phyloP scores from a whole-genome alignment of 495 filamentous ascomycete species.

The Lophiotrema nucula region DNA sequence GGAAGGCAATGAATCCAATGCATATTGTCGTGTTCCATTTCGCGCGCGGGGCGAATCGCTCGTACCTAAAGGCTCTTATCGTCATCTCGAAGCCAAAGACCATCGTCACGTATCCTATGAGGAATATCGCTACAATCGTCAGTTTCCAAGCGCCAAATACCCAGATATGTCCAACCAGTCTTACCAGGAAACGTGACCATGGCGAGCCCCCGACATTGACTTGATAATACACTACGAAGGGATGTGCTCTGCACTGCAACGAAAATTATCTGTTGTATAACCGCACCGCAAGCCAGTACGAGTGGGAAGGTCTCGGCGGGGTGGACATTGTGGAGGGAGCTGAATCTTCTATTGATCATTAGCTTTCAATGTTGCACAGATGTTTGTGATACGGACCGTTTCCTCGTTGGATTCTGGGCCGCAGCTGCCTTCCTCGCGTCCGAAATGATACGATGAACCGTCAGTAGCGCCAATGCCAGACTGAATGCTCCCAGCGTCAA shows the following conservation, averaged over 20 bases:
- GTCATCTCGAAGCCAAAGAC: constrained; percentile 36
- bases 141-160: neutral
- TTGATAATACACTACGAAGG: constrained; percentile 29
- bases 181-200: constrained; percentile 35
- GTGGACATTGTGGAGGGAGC: constrained; percentile 25
- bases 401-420: constrained; percentile 18
- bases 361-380: neutral
- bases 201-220: constrained; percentile 25
- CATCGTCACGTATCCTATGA: constrained; percentile 28
- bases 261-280: constrained; percentile 35
- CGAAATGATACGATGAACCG: constrained; percentile 29
- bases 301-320: constrained; percentile 36
- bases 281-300: constrained; percentile 31
- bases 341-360: constrained; percentile 20
- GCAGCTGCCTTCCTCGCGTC: constrained; percentile 28
- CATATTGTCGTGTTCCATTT: constrained; percentile 34
- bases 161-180: no score
- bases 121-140: constrained; percentile 28
- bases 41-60: constrained; percentile 32
- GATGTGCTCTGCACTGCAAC: constrained; percentile 35
- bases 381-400: constrained; percentile 16
- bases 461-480: constrained; percentile 27
- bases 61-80: constrained; percentile 17
- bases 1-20: constrained; percentile 17
- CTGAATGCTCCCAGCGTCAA: constrained; percentile 34